These are phyloP conservation scores for Sporisorium graminicola DNA, from an alignment of 1,284 basidiomycete species.

Conservation along the genomic window DNA sequence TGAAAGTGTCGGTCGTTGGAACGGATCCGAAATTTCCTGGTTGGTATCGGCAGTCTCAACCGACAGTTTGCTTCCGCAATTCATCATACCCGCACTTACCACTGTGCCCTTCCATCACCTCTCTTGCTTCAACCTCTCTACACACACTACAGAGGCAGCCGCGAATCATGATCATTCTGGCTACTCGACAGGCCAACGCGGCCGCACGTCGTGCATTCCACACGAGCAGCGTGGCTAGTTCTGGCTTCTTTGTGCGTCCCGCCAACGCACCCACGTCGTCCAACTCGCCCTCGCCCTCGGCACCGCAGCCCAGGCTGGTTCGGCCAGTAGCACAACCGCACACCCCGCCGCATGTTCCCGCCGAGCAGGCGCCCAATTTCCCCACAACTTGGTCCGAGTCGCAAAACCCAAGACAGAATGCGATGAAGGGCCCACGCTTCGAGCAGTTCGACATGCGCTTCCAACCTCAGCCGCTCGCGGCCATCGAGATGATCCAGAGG, in stretches of 20 bases:
- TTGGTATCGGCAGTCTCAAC: no score
- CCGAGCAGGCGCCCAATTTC: slow-evolving; percentile 61
- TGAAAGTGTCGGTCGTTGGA: not conserved
- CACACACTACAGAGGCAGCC: not conserved
- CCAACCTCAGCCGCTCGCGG: slow-evolving; percentile 90
- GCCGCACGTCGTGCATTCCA: slow-evolving; percentile 26
- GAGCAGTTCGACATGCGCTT: slow-evolving; percentile 88
- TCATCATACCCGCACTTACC: not conserved
- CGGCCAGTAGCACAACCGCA: slow-evolving; percentile 59
- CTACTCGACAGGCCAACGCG: slow-evolving; percentile 14
- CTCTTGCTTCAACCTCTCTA: no score
- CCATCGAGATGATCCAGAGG: slow-evolving; percentile 87
- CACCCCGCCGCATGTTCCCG: slow-evolving; percentile 50
- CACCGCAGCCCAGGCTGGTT: slow-evolving; percentile 41
- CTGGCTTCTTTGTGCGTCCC: slow-evolving; percentile 54
- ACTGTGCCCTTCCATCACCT: not conserved
- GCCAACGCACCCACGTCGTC: slow-evolving; percentile 51
- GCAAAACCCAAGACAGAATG: slow-evolving; percentile 74
- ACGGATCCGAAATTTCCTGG: slow-evolving; percentile 3
- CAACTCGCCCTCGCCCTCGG: slow-evolving; percentile 51
- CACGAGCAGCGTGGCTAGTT: slow-evolving; percentile 12
- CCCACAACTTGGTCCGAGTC: slow-evolving; percentile 60
- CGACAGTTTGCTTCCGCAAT: not conserved
- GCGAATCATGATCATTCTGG: slow-evolving; percentile 28
- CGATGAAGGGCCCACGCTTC: slow-evolving; percentile 79